Evolutionary conservation across 2,329 filamentous ascomycete species (phyloP).

Genomic region (Diaporthe destruens): DNA sequence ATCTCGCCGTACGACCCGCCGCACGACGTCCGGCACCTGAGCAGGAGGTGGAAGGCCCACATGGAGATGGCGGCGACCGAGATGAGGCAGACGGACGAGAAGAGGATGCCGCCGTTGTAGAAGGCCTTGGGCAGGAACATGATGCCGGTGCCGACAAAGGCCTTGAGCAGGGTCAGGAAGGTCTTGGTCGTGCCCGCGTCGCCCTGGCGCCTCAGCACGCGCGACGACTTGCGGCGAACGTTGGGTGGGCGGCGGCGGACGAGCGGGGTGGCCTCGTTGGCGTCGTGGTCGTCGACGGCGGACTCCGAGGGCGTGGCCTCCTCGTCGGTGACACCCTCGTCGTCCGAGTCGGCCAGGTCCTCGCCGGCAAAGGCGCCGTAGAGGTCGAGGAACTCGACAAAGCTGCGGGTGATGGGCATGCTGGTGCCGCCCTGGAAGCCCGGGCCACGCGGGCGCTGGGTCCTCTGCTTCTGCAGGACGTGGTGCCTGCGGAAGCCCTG

Average conservation of each 20-base stretch:
- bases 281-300: constrained; percentile 49
- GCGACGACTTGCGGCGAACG: constrained; percentile 54
- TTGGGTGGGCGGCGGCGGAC: constrained; percentile 67
- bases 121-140: constrained; percentile 87
- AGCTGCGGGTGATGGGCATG: constrained; percentile 73
- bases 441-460: constrained; percentile 43
- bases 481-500: constrained; percentile 65
- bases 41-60: constrained; percentile 78
- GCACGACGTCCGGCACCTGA: constrained; percentile 73
- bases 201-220: constrained; percentile 59
- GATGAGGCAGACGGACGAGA: constrained; percentile 77
- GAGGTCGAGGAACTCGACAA: constrained; percentile 80
- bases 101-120: constrained; percentile 81
- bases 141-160: constrained; percentile 84
- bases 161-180: constrained; percentile 83
- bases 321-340: constrained; percentile 62
- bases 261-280: constrained; percentile 70
- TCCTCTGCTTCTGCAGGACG: constrained; percentile 52
- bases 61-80: constrained; percentile 75
- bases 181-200: constrained; percentile 78
- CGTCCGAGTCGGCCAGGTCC: constrained; percentile 70
- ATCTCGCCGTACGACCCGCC: constrained; percentile 81
- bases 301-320: constrained; percentile 55
- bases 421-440: constrained; percentile 44
- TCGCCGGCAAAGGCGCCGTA: constrained; percentile 85